phyloP scores from a whole-genome alignment of 768 basidiomycete species.

The Tylopilus plumbeoviolaceoides region DNA sequence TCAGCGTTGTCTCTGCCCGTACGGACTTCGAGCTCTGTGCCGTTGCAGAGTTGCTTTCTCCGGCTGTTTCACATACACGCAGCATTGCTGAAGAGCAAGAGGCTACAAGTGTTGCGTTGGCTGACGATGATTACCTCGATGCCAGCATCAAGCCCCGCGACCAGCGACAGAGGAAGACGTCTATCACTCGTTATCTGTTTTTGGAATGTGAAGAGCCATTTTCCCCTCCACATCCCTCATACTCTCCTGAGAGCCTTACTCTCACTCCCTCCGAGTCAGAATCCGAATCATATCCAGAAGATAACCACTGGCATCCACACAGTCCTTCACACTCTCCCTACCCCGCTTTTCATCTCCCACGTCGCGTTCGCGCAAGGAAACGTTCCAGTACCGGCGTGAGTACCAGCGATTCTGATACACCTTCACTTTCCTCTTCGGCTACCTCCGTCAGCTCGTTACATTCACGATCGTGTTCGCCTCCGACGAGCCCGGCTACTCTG shows the following conservation, averaged over 20 bases:
- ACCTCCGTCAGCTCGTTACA: slow-evolving; percentile 36
- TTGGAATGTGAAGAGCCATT: slow-evolving; percentile 30
- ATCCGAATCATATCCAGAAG: slow-evolving; percentile 28
- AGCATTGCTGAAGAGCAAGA: slow-evolving; percentile 28
- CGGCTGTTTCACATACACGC: slow-evolving; percentile 24
- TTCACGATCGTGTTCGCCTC: slow-evolving; percentile 31
- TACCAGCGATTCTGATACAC: slow-evolving; percentile 41
- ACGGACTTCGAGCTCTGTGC: slow-evolving; percentile 50
- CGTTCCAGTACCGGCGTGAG: slow-evolving; percentile 29
- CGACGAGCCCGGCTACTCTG: slow-evolving; percentile 31
- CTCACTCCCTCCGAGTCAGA: slow-evolving; percentile 34
- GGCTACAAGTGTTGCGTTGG: slow-evolving; percentile 16
- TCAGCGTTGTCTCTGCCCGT: slow-evolving; percentile 43
- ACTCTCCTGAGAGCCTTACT: slow-evolving; percentile 5
- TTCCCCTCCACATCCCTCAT: slow-evolving; percentile 22
- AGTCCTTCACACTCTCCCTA: slow-evolving; percentile 16
- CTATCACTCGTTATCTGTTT: slow-evolving; percentile 23
- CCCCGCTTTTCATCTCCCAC: slow-evolving; percentile 33
- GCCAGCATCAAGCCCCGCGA: slow-evolving; percentile 14
- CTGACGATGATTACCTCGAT: slow-evolving; percentile 33
- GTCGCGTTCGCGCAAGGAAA: slow-evolving; percentile 27
- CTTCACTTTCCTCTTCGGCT: slow-evolving; percentile 43
- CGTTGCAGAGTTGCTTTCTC: slow-evolving; percentile 46
- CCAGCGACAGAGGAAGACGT: slow-evolving; percentile 6
- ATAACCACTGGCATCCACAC: slow-evolving; percentile 23